phyloP scores from a whole-genome alignment of 176 grass and related monocot species.

The Triticum monococcum region DNA sequence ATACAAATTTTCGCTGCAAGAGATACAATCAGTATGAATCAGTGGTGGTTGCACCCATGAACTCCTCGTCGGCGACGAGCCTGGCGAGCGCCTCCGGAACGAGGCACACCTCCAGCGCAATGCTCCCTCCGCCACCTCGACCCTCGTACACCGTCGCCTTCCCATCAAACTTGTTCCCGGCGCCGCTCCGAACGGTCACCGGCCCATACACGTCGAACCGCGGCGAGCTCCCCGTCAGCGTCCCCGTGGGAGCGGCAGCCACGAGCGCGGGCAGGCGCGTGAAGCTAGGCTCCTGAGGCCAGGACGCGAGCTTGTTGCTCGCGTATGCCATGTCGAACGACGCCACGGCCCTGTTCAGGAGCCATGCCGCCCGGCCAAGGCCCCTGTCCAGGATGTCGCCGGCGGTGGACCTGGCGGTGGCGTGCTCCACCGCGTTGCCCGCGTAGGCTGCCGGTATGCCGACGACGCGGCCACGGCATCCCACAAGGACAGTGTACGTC shows the following conservation, averaged over 20 bases:
- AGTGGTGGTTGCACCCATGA: not conserved
- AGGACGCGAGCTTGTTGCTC: not conserved
- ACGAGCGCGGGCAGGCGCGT: not conserved
- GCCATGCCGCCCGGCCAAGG: not conserved
- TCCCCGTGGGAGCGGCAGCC: not conserved
- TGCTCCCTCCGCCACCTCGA: not conserved
- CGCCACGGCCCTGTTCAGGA: not conserved
- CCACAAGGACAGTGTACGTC: not conserved
- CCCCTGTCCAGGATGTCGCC: not conserved
- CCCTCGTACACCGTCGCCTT: not conserved
- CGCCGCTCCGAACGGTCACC: not conserved
- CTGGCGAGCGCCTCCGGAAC: not conserved
- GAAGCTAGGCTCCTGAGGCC: not conserved
- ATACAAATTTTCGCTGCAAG: too few relatives aligned
- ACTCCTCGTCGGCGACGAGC: not conserved
- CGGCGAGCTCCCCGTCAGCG: not conserved
- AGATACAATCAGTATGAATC: too few relatives aligned
- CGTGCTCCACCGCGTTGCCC: too few relatives aligned
- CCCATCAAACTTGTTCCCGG: not conserved
- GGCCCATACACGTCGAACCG: not conserved
- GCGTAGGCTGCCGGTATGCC: not conserved
- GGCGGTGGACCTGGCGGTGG: not conserved
- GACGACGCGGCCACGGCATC: not conserved
- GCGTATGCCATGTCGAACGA: not conserved
- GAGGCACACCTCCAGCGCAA: not conserved